Conservation (phyloP, 441 rosid species). For the Erodium trifolium region DNA sequence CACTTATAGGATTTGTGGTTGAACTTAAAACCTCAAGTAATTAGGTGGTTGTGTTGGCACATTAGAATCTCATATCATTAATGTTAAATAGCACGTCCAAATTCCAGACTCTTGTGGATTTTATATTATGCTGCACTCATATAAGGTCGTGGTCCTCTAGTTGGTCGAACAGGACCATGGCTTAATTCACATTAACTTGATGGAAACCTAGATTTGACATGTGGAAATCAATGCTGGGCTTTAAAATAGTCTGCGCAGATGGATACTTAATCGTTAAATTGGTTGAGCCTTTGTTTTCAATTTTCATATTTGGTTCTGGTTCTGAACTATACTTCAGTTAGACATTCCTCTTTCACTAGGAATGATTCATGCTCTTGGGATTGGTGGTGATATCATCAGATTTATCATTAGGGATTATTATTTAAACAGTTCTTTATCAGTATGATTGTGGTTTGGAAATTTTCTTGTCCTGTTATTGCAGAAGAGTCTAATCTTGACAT, state of each 20-base stretch:
- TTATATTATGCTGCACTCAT: background rate
- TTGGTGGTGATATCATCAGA: background rate
- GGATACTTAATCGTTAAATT: background rate
- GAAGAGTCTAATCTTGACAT: constrained; percentile 6
- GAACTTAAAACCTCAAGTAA: constrained; percentile 1
- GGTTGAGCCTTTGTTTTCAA: background rate
- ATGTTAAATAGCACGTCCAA: background rate
- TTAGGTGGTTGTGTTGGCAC: background rate
- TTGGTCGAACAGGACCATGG: background rate
- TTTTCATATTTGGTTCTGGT: background rate
- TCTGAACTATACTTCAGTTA: background rate
- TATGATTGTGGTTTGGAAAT: background rate
- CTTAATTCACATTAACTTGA: background rate
- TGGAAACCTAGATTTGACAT: background rate
- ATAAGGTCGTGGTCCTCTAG: background rate
- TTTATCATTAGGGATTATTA: background rate
- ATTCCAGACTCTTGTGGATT: background rate
- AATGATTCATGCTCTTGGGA: background rate
- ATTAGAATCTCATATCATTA: constrained; percentile 5
- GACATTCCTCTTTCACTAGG: background rate
- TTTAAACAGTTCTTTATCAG: background rate
- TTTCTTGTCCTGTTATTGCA: constrained; percentile 1
- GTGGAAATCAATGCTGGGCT: background rate
- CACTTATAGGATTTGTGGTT: background rate
- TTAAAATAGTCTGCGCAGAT: background rate